Conservation (phyloP, 495 filamentous ascomycete species). For the Podospora tetraspora region DNA sequence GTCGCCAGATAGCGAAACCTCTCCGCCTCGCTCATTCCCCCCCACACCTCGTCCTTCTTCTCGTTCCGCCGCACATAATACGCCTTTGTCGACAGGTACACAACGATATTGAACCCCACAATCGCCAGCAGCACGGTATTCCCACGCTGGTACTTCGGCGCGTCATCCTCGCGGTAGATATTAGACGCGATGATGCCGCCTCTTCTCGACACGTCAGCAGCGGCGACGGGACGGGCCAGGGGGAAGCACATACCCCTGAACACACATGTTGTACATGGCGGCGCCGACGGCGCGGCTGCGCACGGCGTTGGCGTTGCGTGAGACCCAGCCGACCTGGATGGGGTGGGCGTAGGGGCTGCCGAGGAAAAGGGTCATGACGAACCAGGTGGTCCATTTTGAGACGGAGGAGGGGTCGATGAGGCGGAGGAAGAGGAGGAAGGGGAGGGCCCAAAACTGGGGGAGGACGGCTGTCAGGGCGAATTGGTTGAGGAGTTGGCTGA, state of each 20-base stretch:
- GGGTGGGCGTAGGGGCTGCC: conserved; percentile 48
- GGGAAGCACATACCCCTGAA: conserved; percentile 31
- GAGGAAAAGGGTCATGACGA: conserved; percentile 53
- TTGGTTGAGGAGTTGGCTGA: conserved; percentile 41
- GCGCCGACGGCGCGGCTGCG: conserved; percentile 58
- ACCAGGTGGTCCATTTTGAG: conserved; percentile 50
- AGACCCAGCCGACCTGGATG: conserved; percentile 37
- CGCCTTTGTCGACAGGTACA: conserved; percentile 10
- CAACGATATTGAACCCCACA: conserved; percentile 2
- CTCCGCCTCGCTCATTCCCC: conserved; percentile 4
- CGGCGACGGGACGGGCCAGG: background rate
- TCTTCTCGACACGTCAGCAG: background rate
- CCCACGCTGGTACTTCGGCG: background rate
- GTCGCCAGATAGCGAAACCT: conserved; percentile 4
- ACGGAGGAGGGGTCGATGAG: conserved; percentile 37
- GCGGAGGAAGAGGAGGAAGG: conserved; percentile 49
- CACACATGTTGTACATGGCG: conserved; percentile 56
- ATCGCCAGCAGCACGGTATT: conserved; percentile 6
- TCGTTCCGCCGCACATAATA: conserved; percentile 1
- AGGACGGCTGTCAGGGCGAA: conserved; percentile 17
- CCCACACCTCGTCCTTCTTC: conserved; percentile 3
- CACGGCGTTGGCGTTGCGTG: conserved; percentile 51
- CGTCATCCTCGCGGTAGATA: conserved; percentile 26
- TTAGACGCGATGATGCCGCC: conserved; percentile 51
- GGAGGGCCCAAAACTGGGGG: conserved; percentile 35